Conservation (phyloP, 2,329 filamentous ascomycete species). For the Phoma sp. region DNA sequence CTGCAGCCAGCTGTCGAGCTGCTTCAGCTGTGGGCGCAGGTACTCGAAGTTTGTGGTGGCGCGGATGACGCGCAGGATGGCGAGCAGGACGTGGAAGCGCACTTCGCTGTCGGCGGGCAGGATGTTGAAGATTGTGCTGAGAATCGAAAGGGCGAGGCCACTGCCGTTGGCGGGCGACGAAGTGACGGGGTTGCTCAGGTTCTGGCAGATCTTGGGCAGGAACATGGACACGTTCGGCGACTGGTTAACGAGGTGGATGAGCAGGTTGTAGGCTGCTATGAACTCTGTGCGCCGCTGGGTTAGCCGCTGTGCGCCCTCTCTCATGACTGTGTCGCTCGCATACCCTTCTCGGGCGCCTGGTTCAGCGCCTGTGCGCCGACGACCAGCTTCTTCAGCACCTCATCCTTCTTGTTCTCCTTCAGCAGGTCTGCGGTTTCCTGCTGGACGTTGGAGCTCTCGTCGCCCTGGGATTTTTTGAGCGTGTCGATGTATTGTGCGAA, state of each 20-base stretch:
- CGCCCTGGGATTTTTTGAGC: conserved; percentile 68
- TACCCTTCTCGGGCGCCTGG: conserved; percentile 84
- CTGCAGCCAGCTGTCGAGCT: conserved; percentile 80
- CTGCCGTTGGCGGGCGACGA: conserved; percentile 85
- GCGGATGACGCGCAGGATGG: conserved; percentile 83
- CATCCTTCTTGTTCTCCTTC: conserved; percentile 72
- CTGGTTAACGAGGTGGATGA: conserved; percentile 90
- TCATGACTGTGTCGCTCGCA: conserved; percentile 19
- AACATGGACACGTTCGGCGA: conserved; percentile 84
- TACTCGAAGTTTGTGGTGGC: conserved; percentile 74
- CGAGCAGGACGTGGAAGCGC: conserved; percentile 88
- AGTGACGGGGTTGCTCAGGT: conserved; percentile 81
- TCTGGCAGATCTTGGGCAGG: conserved; percentile 85
- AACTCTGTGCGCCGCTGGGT: conserved; percentile 67
- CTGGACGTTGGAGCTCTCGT: conserved; percentile 60
- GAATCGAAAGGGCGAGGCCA: conserved; percentile 83
- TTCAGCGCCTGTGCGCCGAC: conserved; percentile 78
- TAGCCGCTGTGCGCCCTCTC: conserved; percentile 23
- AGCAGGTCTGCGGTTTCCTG: conserved; percentile 74
- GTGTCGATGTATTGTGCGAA: conserved; percentile 92
- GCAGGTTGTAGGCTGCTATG: conserved; percentile 92
- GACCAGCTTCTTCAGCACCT: conserved; percentile 87
- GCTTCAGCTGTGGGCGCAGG: conserved; percentile 80
- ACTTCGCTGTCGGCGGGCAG: conserved; percentile 72
- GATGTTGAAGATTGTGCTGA: conserved; percentile 98